Conservation (phyloP, 106 monocot species). For the Narthecium ossifragum region DNA sequence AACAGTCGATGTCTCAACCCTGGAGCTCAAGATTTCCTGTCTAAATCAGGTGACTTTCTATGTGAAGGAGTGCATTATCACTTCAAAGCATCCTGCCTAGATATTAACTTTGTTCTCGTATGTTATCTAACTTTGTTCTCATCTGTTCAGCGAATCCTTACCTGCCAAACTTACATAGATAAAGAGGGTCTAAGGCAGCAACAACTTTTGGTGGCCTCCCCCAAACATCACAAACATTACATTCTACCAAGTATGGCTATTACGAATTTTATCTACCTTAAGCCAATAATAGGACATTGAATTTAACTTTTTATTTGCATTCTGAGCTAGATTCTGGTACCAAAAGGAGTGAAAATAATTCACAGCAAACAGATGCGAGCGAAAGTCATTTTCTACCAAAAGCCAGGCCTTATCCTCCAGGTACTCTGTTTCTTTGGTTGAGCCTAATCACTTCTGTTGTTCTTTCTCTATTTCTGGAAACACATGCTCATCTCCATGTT, state of each 20-base stretch:
- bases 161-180: constrained; percentile 68
- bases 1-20: constrained; percentile 47
- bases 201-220: constrained; percentile 30
- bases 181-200: constrained; percentile 78
- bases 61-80: not conserved
- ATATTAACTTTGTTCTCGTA: constrained; percentile 8
- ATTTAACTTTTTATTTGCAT: constrained; percentile 10
- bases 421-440: constrained; percentile 16
- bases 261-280: not conserved
- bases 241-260: constrained; percentile 66
- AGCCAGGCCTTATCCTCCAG: constrained; percentile 44
- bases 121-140: constrained; percentile 7
- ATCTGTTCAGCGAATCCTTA: constrained; percentile 41
- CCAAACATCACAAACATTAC: constrained; percentile 90
- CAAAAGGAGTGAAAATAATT: constrained; percentile 20
- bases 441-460: not conserved
- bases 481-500: not conserved
- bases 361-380: constrained; percentile 17
- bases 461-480: not conserved
- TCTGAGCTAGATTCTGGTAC: constrained; percentile 34
- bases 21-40: constrained; percentile 72
- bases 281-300: not conserved
- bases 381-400: constrained; percentile 25
- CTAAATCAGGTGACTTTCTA: constrained; percentile 69
- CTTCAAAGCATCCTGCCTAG: not conserved